Base-by-base conservation (phyloP, 116 monocot species). In the Phalaenopsis hybrid region DNA sequence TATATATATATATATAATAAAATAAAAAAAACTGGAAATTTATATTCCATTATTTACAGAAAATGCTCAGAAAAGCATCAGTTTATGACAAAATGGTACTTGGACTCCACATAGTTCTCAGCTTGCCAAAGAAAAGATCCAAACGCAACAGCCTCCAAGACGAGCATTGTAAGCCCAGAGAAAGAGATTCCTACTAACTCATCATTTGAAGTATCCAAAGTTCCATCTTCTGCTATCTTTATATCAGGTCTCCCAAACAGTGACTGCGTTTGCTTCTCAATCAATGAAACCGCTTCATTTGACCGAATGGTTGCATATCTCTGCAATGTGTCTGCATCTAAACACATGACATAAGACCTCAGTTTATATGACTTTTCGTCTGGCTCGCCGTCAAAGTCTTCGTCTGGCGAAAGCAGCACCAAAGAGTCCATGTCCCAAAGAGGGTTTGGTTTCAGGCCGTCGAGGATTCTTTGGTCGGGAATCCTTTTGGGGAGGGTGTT, bases 211-310 rank as follows among this genome's bases (percentile, higher is more conserved):
- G 92, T 61, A 58, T 91, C 88, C 0, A 97, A 44, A 0, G 93
- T 89, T 50, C 97, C 94, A 83, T 97, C 94, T 12, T 93, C 93
- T 6, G 86, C 78, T 0, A 97, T 45, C 73, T 80, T 92, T 48
- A 97, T 91, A 57, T 97, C 94, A 8, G 94, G 97, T 65, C 90
- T 85, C 5, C 97, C 97, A 86, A 94, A 97, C 43, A 97, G 79
- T 3, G 97, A 90, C 76, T 97, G 97, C 4, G 97, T 94, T 78
- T 97, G 97, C 87, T 97, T 97, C 84, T 97, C 97, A 8, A 97
- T 94, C 79, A 97, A 55, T 20, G 91, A 90, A 4, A 94, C 87
- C 1, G 88, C 86, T 76, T 94, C 97, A 75, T 94, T 94, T 0
- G 97, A 97, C 79, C 97, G 81, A 79, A 97, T 94, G 8, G 97